Evolutionary conservation across 2,329 filamentous ascomycete genomes (phyloP), one percentile per base, ranked within the genome.

Genomic region (Aaosphaeria arxii): DNA sequence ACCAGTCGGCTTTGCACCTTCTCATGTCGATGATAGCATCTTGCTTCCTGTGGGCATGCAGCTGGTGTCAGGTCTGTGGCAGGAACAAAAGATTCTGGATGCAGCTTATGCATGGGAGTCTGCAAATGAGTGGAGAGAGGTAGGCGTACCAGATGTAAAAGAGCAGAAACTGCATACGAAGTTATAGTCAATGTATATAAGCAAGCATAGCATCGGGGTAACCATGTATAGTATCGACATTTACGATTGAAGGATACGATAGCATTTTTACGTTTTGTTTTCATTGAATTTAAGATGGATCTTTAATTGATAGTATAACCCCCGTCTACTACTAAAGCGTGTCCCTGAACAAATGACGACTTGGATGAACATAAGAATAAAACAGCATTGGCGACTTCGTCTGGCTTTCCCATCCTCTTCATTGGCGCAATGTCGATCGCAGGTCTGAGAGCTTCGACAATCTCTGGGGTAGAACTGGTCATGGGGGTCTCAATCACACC

Each of bases 21-120:
- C 33, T 36, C 9, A 36, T 36, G 64, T 74, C 2, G 66, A 69
- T 2, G 69, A 50, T 7, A 45, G 58, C 6, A 53, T 57, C 0
- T 69, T 57, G 47, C 56, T 82, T 17, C 80, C 79, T 0, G 77
- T 81, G 0, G 77, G 79, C 0, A 71, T 83, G 71, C 79, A 83
- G 55, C 72, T 83, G 42, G 75, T 83, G 9, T 79, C 78, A 0
- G 76, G 70, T 4, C 66, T 74, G 53, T 80, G 77, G 73, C 69
- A 72, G n/a, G 79, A 82, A 51, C 69, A 73, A 48, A 72, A 64
- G 44, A 65, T 81, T 5, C 62, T 77, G 2, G 59, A 63, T 24
- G 70, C 72, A 9, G 77, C 70, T 3, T 71, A 72, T 59, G 75
- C 74, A 7, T 79, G 76, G 74, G 77, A 80, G 59, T 61, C 56